These are phyloP conservation scores for Flaveria trinervia DNA, from an alignment of 129 eudicot species.

Conservation along the genomic window DNA sequence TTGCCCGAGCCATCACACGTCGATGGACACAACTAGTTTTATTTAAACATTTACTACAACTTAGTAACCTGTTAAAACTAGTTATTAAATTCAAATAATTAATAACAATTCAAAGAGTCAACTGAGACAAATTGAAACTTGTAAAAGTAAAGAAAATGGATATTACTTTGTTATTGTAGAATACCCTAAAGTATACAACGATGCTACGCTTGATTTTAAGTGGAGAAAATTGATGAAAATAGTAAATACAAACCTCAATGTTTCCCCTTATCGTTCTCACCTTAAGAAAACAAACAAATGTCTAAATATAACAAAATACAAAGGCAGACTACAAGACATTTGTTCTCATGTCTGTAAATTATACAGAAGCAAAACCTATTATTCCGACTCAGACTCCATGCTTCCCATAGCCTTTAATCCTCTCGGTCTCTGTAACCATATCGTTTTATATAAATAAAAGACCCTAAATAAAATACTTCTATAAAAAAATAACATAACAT, in stretches of 20 bases:
- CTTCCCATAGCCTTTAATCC: slow-evolving; percentile 89
- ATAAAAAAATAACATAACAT: not conserved
- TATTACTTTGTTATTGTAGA: not conserved
- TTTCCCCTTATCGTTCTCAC: slow-evolving; percentile 7
- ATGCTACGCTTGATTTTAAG: not conserved
- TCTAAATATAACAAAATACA: not conserved
- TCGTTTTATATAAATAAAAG: not conserved
- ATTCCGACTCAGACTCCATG: slow-evolving; percentile 80
- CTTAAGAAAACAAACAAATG: not conserved
- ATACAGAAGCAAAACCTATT: slow-evolving; percentile 11
- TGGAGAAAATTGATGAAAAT: not conserved
- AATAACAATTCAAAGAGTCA: not conserved
- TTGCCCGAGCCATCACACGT: too few relatives aligned
- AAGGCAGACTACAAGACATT: not conserved
- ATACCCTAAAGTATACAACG: not conserved
- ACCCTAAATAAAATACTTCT: not conserved
- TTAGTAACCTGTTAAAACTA: too few relatives aligned
- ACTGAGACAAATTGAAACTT: not conserved
- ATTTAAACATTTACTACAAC: too few relatives aligned
- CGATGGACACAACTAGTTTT: too few relatives aligned
- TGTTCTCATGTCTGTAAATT: not conserved
- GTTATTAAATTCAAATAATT: not conserved
- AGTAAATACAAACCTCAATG: slow-evolving; percentile 8
- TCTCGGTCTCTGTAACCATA: slow-evolving; percentile 62
- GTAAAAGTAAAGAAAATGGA: not conserved